These are phyloP conservation scores for Amaranthus hypochondriacus DNA, from an alignment of 148 eudicot species.

Conservation along the genomic window DNA sequence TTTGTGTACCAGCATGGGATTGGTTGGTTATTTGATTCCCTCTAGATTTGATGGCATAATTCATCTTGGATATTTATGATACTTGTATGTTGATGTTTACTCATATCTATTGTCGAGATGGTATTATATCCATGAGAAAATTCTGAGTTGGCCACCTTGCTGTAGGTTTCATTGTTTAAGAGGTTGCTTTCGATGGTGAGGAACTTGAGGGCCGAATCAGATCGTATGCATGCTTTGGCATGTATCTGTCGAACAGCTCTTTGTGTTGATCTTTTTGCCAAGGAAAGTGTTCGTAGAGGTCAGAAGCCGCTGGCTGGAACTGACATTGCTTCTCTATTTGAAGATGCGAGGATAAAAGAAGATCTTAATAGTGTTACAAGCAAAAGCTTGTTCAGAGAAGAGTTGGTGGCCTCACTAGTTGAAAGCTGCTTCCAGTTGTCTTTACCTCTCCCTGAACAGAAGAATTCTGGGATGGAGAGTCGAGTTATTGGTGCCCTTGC, in stretches of 20 bases:
- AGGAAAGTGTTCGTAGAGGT: slow-evolving; percentile 87
- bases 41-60: neutral
- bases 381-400: slow-evolving; percentile 94
- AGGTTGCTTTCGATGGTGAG: slow-evolving; percentile 95
- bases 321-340: slow-evolving; percentile 90
- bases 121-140: neutral
- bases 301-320: slow-evolving; percentile 97
- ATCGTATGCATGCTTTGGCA: slow-evolving; percentile 99
- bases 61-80: neutral
- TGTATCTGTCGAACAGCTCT: slow-evolving; percentile 97
- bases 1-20: neutral
- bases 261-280: slow-evolving; percentile 92
- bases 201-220: slow-evolving; percentile 97
- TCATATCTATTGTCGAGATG: neutral
- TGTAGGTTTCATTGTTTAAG: slow-evolving; percentile 85
- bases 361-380: slow-evolving; percentile 80
- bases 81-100: neutral
- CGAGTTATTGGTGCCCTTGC: slow-evolving; percentile 99
- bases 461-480: slow-evolving; percentile 90
- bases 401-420: slow-evolving; percentile 88
- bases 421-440: slow-evolving; percentile 99
- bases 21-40: neutral
- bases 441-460: slow-evolving; percentile 95
- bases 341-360: slow-evolving; percentile 70
- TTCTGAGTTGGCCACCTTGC: slow-evolving; percentile 13